Conservation (phyloP, 441 rosid genomes). For the Omphalea diandra region DNA sequence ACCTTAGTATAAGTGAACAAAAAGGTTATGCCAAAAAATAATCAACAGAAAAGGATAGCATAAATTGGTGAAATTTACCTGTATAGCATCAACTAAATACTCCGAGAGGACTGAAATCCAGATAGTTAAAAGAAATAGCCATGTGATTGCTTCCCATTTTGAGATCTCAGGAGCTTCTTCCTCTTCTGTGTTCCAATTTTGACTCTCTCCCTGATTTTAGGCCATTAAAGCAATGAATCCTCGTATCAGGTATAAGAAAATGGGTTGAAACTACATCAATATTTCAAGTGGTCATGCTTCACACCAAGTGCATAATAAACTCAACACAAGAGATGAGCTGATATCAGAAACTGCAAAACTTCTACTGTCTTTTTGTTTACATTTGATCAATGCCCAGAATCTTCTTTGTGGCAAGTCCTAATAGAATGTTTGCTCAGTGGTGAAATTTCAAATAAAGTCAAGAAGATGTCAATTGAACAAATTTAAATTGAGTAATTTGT, state of each 20-base stretch:
- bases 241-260: constrained; percentile 12
- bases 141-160: constrained; percentile 75
- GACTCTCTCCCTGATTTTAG: constrained; percentile 52
- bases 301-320: background rate
- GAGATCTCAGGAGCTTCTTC: constrained; percentile 81
- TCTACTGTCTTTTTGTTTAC: background rate
- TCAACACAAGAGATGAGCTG: background rate
- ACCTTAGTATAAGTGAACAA: background rate
- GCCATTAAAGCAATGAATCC: constrained; percentile 16
- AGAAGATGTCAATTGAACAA: background rate
- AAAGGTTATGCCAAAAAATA: background rate
- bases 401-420: background rate
- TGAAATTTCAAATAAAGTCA: background rate
- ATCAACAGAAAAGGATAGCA: background rate
- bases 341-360: background rate
- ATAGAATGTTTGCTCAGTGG: background rate
- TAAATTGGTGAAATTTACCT: constrained; percentile 33
- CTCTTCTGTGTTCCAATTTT: constrained; percentile 41
- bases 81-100: constrained; percentile 79
- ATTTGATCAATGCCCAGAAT: background rate
- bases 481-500: no score
- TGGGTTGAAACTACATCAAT: constrained; percentile 1
- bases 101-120: constrained; percentile 89
- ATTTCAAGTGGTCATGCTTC: background rate
- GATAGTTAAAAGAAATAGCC: constrained; percentile 74